Base-by-base conservation (phyloP, 1,284 basidiomycete genomes). In the Ustilago curta region DNA sequence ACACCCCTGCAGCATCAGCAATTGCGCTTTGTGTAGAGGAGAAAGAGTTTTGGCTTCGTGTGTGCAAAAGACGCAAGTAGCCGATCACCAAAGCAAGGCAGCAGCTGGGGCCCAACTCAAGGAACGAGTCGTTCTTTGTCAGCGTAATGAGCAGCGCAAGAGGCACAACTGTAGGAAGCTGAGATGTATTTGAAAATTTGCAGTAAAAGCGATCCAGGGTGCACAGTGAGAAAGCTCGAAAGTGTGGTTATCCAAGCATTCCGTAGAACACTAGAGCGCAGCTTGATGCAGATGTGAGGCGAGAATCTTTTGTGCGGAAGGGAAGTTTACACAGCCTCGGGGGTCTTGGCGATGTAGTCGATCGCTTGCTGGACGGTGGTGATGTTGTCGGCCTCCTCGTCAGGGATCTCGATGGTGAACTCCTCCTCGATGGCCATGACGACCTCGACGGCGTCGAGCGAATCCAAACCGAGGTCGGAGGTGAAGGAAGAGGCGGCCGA, bases 381-480 rank as follows among this genome's bases (percentile, higher is more conserved):
- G 86, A 99, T 99, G 84, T 92, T 92, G 86, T 99, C 97, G n/a
- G 96, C 97, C 87, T 99, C 97, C 64, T 90, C 91, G 84, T 99
- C 97, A 51, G 97, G 96, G 84, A 99, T 99, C 86, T 96, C 93
- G 48, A 81, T 81, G 54, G 69, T 67, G 77, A 88, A 89, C 85
- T 94, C 96, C 91, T 99, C 96, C 87, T 99, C 97, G 79, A 99
- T 93, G 50, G 96, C 95, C 95, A 99, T 98, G 82, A 99, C 94
- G 45, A 98, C 95, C 87, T 99, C 97, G 45, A 99, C 96, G 49
- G 95, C 91, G 86, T 99, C 97, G 83, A 99, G 88, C 82, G 95
- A 97, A 88, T 99, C 97, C 53, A 99, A 89, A 42, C 94, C 93
- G 64, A 99, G 90, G 88, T 99, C 95, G 53, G 89, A 88, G 64